Evolutionary conservation across 83 land plant genomes (phyloP).

Genomic region (Picea abies): DNA sequence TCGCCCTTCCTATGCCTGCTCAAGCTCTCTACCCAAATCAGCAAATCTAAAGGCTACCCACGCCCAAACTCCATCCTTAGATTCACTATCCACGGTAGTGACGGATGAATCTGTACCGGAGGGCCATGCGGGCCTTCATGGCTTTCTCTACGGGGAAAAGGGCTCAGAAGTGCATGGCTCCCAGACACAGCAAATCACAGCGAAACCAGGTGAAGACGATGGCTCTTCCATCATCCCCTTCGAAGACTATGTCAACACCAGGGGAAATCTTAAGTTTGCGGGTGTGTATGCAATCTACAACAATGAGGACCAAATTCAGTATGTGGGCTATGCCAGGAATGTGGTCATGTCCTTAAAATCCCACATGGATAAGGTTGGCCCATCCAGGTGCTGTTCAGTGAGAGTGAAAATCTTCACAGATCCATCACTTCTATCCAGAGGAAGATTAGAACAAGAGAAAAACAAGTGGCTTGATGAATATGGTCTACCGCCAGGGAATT

Average conservation of each 20-base stretch:
- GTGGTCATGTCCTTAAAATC: constrained; percentile 43
- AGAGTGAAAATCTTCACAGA: constrained; percentile 46
- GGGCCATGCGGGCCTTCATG: constrained; percentile 53
- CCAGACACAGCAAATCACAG: constrained; percentile 10
- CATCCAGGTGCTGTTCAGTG: constrained; percentile 31
- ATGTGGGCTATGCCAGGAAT: constrained; percentile 52
- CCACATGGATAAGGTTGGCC: constrained; percentile 28
- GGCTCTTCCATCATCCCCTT: constrained; percentile 31
- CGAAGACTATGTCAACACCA: constrained; percentile 26
- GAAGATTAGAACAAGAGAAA: constrained; percentile 45
- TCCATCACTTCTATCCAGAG: constrained; percentile 36
- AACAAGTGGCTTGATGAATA: constrained; percentile 33
- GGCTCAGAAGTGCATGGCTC: constrained; percentile 48
- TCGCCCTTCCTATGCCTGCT: too few species aligned
- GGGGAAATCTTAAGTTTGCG: constrained; percentile 37
- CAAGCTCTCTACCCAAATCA: too few species aligned
- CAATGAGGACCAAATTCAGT: constrained; percentile 21
- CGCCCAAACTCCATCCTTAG: too few species aligned
- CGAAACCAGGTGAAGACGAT: constrained; percentile 46
- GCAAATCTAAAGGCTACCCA: too few species aligned
- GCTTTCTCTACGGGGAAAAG: constrained; percentile 53
- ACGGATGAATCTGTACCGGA: constrained; percentile 59
- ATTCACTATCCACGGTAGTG: constrained; percentile 32
- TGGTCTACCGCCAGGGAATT: constrained; percentile 43
- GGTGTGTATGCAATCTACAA: constrained; percentile 55